Base-by-base conservation (phyloP, 208 protist species). In the Trypanosoma lewisi region DNA sequence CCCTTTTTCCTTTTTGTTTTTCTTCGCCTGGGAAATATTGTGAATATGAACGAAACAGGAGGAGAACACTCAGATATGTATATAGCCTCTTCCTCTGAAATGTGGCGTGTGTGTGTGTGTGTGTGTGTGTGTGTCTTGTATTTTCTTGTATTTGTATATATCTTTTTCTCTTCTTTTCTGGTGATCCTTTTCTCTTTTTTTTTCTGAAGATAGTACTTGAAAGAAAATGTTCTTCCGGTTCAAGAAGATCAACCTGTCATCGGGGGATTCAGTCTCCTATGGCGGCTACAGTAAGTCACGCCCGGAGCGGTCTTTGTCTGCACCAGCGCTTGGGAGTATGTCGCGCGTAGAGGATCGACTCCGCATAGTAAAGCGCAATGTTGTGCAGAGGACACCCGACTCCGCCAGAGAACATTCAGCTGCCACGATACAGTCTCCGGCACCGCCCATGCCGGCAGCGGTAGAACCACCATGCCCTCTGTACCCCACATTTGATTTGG, bases 341-440 rank as follows among this genome's bases (percentile, higher is more conserved):
- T 50, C 78, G 17, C 75, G 65, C 55, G 89, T 92, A 37, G 89
- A 95, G 65, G 73, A 89, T 52, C 81, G 85, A 5, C 77, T 93
- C 25, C 78, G 75, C 52, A 87, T 93, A 44, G 74, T 91, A 33
- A 91, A 90, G 64, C 83, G 83, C 7, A 93, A 67, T 47, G 75
- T 83, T 52, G 60, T 58, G 50, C 19, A 30, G 50, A 53, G 39
- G 30, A 41, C 42, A 41, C 33, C 44, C 21, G 66, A 61, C 19
- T 5, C 17, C 2, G 44, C 50, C 1, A n/a, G 33, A 16, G 37
- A 30, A 6, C 45, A n/a, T 21, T 54, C 21, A 8, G 37, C 31
- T 34, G 36, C 3, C 6, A 42, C 36, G 14, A 30, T n/a, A 27
- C 37, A 33, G 44, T 48, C 69, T 19, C 61, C 33, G 47, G 12